phyloP scores from a whole-genome alignment of 257 asterid species.

The Anisodus acutangulus region DNA sequence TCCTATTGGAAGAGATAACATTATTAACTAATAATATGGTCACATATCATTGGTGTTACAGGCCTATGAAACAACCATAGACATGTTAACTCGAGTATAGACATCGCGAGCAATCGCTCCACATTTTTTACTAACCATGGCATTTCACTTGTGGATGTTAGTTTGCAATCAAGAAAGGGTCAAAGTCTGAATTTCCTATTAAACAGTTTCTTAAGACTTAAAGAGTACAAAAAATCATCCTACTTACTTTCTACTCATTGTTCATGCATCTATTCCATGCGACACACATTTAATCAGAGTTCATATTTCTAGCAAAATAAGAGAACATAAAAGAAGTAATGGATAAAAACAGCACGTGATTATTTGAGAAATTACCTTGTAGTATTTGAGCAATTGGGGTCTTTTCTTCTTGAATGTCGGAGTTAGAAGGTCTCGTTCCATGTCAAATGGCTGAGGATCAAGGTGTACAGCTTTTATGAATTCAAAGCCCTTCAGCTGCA shows the following conservation, averaged over 20 bases:
- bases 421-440: constrained; percentile 92
- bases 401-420: constrained; percentile 96
- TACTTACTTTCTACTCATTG: neutral
- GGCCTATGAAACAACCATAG: too few relatives aligned
- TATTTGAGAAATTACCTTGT: constrained; percentile 59
- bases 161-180: too few relatives aligned
- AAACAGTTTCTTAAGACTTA: too few relatives aligned
- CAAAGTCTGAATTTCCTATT: neutral
- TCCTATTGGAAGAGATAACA: neutral
- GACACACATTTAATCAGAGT: neutral
- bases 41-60: too few relatives aligned
- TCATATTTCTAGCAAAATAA: neutral
- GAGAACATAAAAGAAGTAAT: neutral
- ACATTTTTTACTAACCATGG: neutral
- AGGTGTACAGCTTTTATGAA: constrained; percentile 81
- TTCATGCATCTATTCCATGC: neutral
- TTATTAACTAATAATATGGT: neutral
- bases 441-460: constrained; percentile 90
- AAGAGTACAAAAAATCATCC: neutral
- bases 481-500: constrained; percentile 95
- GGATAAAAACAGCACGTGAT: neutral
- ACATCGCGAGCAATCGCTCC: neutral
- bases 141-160: neutral
- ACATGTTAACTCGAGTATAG: too few relatives aligned
- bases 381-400: constrained; percentile 84